Percentiles rank a stretch among this genome's conserved stretches.
phyloP scores from a whole-genome alignment of 345 rosid species.

The Moricandia arvensis region DNA sequence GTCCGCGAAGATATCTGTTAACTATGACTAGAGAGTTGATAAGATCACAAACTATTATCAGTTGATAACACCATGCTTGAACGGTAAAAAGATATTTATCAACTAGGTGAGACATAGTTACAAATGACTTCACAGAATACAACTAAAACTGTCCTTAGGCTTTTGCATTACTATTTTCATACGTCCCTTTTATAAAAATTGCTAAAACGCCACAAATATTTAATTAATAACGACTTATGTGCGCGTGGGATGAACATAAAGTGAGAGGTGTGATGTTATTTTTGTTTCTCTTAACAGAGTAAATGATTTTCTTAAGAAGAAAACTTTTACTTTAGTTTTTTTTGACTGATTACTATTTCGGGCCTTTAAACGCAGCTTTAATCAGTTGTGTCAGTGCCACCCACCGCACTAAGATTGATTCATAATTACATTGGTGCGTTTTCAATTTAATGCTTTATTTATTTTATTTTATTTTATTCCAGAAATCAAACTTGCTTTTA shows the following conservation, averaged over 20 bases:
- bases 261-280: not conserved
- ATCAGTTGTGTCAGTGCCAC: conserved; percentile 60
- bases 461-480: not conserved
- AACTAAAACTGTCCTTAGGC: conserved; percentile 30
- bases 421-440: conserved; percentile 45
- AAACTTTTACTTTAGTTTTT: conserved; percentile 17
- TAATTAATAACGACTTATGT: not conserved
- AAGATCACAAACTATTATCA: not conserved
- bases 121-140: conserved; percentile 29
- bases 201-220: conserved; percentile 5
- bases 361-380: conserved; percentile 50
- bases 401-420: conserved; percentile 81
- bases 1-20: not conserved
- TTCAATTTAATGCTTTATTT: not conserved
- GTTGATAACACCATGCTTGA: not conserved
- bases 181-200: not conserved
- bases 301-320: conserved; percentile 22
- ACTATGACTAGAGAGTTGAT: not conserved
- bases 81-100: not conserved
- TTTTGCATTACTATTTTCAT: conserved; percentile 25
- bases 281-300: not conserved
- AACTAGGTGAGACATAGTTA: conserved; percentile 22
- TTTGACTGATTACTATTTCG: conserved; percentile 38
- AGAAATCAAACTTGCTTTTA: conserved; percentile 1
- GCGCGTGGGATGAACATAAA: conserved; percentile 3